Evolutionary conservation across 2,329 filamentous ascomycete species (phyloP).

Genomic region (Fusarium sp.): DNA sequence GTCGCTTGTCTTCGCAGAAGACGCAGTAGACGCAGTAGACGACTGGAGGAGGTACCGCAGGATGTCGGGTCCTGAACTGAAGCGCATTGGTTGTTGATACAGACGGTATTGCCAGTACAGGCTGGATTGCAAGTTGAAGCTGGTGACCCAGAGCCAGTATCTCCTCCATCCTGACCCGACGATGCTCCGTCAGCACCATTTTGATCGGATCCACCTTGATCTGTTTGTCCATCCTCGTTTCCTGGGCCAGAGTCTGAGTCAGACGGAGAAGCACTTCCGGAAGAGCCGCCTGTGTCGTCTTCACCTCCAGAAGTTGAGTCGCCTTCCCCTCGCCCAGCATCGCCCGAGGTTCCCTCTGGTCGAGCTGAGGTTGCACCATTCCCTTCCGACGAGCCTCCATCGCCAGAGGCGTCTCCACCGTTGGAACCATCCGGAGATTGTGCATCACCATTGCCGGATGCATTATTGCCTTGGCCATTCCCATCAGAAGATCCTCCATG

Average conservation of each 20-base stretch:
- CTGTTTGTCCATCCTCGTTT: background rate
- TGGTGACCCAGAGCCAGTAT: background rate
- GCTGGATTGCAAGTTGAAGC: background rate
- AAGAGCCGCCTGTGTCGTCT: background rate
- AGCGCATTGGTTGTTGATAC: slow-evolving; percentile 14
- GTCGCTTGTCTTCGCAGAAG: slow-evolving; percentile 12
- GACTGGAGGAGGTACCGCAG: background rate
- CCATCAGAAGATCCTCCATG: background rate
- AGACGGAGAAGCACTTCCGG: background rate
- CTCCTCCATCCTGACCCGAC: background rate
- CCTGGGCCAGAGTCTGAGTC: background rate
- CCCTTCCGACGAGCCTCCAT: background rate
- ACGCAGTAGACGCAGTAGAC: slow-evolving; percentile 1
- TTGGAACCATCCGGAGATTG: background rate
- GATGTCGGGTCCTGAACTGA: background rate
- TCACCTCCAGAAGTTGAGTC: background rate
- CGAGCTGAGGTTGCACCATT: background rate
- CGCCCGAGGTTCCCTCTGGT: background rate
- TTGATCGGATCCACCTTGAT: background rate
- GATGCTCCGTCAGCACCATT: background rate
- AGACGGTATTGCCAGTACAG: slow-evolving; percentile 3
- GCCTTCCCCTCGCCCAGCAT: background rate
- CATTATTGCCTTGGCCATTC: background rate
- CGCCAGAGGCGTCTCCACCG: background rate
- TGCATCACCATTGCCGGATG: background rate